Evolutionary conservation across 306 rosid genomes (phyloP), one percentile per base, ranked within the genome.

Genomic region (Quercus aquifolioides): DNA sequence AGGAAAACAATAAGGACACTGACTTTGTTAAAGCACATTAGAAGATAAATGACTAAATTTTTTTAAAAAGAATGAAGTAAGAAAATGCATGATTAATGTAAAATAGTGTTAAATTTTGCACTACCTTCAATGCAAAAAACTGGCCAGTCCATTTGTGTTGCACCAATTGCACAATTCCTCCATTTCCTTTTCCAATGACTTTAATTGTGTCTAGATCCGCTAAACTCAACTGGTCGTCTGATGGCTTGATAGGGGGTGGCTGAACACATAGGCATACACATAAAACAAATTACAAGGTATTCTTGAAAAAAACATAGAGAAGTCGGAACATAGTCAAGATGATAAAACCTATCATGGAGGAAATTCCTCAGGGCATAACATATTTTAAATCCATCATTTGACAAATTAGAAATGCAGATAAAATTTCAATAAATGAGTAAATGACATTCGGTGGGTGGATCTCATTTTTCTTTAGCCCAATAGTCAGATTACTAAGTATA

Each of bases 91-190:
- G 38, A 25, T 49, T 59, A 71, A 57, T 51, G 23, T 69, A 75
- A 80, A 46, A 76, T 57, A 71, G 57, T 51, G 23, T 69, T 77
- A 80, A 46, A 77, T 57, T 30, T 31, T 30, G 63, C 73, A 73
- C 55, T 92, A 95, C 99, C 99, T 94, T 94, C 60, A 94, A 85
- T 41, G 99, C 99, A 79, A 94, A 94, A 90, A 94, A 94, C 89
- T 92, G 99, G 80, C 78, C 90, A 78, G 99, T 95, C 98, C 98
- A 95, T 90, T 95, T 95, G 89, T 95, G 99, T 72, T 88, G 96
- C 77, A 95, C 99, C 94, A 95, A 76, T 80, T 92, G 99, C 82
- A 95, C 99, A 57, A 86, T 87, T 77, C 98, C 99, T 20, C 99
- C 96, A 84, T 81, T 91, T 80, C 99, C 99, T 81, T 95, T 95